Percentiles rank a stretch among this genome's conserved stretches.
These are phyloP conservation scores for Haplosporangium gracile DNA, from an alignment of 192 early-diverging fungal genomes.

Conservation along the genomic window DNA sequence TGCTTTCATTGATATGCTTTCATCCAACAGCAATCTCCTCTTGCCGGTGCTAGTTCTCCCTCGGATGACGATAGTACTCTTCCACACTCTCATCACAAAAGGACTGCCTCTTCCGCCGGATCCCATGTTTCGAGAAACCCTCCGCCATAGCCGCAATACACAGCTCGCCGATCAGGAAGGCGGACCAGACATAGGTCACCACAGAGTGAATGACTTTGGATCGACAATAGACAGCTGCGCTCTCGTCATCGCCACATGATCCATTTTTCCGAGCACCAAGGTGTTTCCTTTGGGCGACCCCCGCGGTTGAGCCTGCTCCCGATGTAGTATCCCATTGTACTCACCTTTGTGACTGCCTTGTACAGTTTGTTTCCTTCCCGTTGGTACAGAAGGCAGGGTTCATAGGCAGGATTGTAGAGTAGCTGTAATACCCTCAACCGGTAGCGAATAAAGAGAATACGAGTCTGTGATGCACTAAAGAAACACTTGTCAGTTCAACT, in stretches of 20 bases:
- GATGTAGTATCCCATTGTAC: neutral
- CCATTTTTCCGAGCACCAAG: slow-evolving; percentile 30
- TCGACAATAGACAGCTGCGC: slow-evolving; percentile 38
- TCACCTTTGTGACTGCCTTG: neutral
- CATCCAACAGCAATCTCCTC: neutral
- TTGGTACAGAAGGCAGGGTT: too few species aligned
- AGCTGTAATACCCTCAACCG: too few species aligned
- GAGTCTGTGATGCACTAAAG: too few species aligned
- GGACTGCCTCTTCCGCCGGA: neutral
- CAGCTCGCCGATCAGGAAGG: slow-evolving; percentile 31
- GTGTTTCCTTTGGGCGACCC: neutral
- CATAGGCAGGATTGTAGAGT: too few species aligned
- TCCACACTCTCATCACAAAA: neutral
- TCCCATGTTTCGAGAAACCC: slow-evolving; percentile 16
- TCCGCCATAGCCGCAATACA: slow-evolving; percentile 17
- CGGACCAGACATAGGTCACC: slow-evolving; percentile 35
- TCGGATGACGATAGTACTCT: too few species aligned
- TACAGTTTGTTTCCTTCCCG: too few species aligned
- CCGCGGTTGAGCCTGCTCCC: neutral
- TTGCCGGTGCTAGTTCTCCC: neutral
- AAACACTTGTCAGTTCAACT: too few species aligned
- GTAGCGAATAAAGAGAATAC: too few species aligned
- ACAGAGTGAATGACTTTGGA: slow-evolving; percentile 24
- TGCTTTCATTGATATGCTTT: too few species aligned
- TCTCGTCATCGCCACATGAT: slow-evolving; percentile 44